Evolutionary conservation across 208 protist genomes (phyloP).

Genomic region (Wallacemonas sp.): DNA sequence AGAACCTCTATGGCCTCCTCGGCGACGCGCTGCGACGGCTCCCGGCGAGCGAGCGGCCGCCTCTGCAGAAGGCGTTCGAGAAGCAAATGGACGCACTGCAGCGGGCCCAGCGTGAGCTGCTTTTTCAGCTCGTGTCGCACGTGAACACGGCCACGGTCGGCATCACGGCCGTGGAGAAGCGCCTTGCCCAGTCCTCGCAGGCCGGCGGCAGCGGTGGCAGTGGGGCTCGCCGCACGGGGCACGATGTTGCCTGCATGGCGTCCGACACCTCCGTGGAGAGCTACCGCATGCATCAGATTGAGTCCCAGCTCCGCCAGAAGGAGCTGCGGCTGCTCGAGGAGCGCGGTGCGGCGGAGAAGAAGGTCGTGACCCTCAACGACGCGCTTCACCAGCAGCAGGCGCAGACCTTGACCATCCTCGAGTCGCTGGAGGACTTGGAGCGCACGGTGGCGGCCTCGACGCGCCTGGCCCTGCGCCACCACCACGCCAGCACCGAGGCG

Average conservation of each 20-base stretch:
- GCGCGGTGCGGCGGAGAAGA: conserved; percentile 21
- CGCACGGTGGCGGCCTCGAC: conserved; percentile 21
- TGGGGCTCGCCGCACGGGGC: conserved; percentile 17
- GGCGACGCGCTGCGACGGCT: conserved; percentile 17
- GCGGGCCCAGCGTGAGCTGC: conserved; percentile 52
- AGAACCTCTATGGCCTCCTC: conserved; percentile 39
- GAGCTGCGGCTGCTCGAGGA: conserved; percentile 30
- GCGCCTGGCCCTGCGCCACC: conserved; percentile 7
- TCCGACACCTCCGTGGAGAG: conserved; percentile 40
- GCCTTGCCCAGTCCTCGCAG: conserved; percentile 16
- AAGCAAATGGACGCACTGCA: conserved; percentile 50
- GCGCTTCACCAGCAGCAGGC: conserved; percentile 25
- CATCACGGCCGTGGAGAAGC: conserved; percentile 21
- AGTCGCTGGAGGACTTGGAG: conserved; percentile 35
- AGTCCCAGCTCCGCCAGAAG: conserved; percentile 42
- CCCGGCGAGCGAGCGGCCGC: not conserved
- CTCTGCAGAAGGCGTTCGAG: conserved; percentile 41
- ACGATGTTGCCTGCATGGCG: conserved; percentile 35
- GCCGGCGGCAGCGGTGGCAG: conserved; percentile 15
- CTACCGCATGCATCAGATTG: conserved; percentile 54
- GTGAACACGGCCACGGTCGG: conserved; percentile 34
- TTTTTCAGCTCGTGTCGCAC: conserved; percentile 46
- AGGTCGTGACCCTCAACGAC: conserved; percentile 8
- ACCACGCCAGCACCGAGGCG: not conserved
- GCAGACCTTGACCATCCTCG: conserved; percentile 34